Base-by-base conservation (phyloP, 768 basidiomycete species). In the Boletus barrowsii region DNA sequence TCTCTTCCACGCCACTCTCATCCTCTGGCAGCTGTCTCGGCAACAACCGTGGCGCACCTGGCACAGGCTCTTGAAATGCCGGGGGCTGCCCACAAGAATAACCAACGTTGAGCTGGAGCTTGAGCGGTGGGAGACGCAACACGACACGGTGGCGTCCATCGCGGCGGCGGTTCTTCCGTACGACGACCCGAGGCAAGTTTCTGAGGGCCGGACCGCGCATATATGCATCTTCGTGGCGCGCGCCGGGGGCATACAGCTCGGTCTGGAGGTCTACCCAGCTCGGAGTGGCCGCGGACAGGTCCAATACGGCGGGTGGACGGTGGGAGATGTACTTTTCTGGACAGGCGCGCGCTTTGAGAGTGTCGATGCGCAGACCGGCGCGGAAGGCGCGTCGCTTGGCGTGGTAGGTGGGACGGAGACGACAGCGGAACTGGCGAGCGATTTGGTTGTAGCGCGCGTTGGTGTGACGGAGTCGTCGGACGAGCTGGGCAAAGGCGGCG, bases 351-450 rank as follows among this genome's bases (percentile, higher is more conserved):
- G 83, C 83, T 32, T 67, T 70, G 5, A 60, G 51, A 29, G 75
- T 73, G 64, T 80, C 72, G 42, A 85, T 67, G 33, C 53, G 58
- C 14, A 84, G 77, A 17, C 75, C 72, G 26, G 77, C 74, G n/a
- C 58, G 55, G 17, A 53, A 59, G 10, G 83, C 83, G 35, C 72
- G 77, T 5, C 65, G 73, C 42, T 76, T 76, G 1, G 83, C 83
- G 63, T 79, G 79, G 56, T 73, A 58, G 0, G 79, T 78, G 14
- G 71, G 75, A 5, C 53, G 65, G 14, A 72, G 60, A 15, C 70
- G 61, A 33, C 64, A 56, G 49, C 81, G 80, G 30, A 73, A 62
- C 42, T 67, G 62, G 44, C 55, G 63, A 0, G 82, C 80, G 52
- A 79, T 63, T 37, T 62, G 61, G 45, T 63, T 51, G 65, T 78